phyloP scores from a whole-genome alignment of 2,329 filamentous ascomycete genomes.

The Canariomyces notabilis region DNA sequence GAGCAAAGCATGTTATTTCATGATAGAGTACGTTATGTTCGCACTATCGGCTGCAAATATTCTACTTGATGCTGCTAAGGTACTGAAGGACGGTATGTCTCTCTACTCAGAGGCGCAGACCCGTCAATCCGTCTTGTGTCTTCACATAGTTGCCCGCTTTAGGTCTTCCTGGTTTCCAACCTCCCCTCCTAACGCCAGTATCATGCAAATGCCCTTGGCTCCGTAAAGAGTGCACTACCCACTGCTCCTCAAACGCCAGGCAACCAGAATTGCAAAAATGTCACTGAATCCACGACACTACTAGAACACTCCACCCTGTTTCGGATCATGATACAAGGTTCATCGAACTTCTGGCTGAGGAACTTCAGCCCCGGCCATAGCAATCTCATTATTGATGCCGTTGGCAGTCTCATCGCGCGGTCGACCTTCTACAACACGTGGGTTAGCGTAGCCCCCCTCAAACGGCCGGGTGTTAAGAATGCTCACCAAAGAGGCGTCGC shows the following conservation, averaged over 20 bases:
- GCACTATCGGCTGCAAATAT: too few relatives aligned
- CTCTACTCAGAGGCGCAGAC: too few relatives aligned
- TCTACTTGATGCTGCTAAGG: too few relatives aligned
- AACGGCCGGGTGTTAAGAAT: not conserved
- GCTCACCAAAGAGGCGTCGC: constrained; percentile 67
- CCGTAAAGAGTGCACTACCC: not conserved
- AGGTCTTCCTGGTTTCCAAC: too few relatives aligned
- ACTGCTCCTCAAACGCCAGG: constrained; percentile 12
- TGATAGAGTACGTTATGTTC: too few relatives aligned
- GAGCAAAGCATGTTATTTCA: not conserved
- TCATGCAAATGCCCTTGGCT: constrained; percentile 14
- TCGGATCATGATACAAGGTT: constrained; percentile 1
- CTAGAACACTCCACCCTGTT: not conserved
- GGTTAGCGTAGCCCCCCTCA: not conserved
- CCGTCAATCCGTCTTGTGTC: too few relatives aligned
- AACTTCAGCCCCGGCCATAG: constrained; percentile 47
- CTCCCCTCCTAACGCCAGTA: constrained; percentile 12
- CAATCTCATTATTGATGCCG: constrained; percentile 57
- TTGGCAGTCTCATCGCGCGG: constrained; percentile 44
- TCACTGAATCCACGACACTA: not conserved
- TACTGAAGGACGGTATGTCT: too few relatives aligned
- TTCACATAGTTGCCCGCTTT: too few relatives aligned
- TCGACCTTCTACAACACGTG: constrained; percentile 37
- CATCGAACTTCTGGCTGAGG: constrained; percentile 33
- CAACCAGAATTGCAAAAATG: not conserved